Conservation (phyloP, 2,329 filamentous ascomycete species). For the Pyrenophora seminiperda region DNA sequence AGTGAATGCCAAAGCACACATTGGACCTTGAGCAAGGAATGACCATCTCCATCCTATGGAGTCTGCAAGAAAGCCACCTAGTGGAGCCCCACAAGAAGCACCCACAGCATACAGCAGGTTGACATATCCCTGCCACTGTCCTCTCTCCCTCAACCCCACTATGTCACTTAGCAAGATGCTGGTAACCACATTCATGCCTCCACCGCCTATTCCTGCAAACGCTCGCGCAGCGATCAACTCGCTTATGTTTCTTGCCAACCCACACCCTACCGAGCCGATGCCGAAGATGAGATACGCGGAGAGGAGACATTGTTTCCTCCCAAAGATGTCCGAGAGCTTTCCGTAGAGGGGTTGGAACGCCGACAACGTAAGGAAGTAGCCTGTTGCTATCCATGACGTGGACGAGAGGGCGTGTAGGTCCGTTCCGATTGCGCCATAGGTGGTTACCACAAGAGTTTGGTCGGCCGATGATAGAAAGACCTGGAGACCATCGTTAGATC, state of each 20-base stretch:
- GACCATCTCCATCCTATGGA: conserved; percentile 78
- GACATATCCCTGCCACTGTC: conserved; percentile 74
- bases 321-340: conserved; percentile 72
- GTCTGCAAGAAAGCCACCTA: conserved; percentile 74
- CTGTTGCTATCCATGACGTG: conserved; percentile 73
- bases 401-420: conserved; percentile 75
- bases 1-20: conserved; percentile 68
- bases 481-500: conserved; percentile 47
- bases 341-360: conserved; percentile 77
- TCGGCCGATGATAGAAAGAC: conserved; percentile 74
- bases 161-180: conserved; percentile 74
- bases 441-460: conserved; percentile 77
- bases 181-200: conserved; percentile 72
- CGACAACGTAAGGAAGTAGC: conserved; percentile 75
- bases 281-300: conserved; percentile 69
- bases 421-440: conserved; percentile 77
- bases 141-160: conserved; percentile 70
- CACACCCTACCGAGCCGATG: conserved; percentile 67
- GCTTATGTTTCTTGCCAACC: conserved; percentile 65
- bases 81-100: conserved; percentile 67
- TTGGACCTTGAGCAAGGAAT: conserved; percentile 72
- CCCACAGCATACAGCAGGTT: conserved; percentile 74
- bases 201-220: conserved; percentile 69
- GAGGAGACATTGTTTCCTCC: conserved; percentile 68
- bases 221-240: conserved; percentile 70